Evolutionary conservation across 116 monocot species (phyloP).

Genomic region (Zostera marina): DNA sequence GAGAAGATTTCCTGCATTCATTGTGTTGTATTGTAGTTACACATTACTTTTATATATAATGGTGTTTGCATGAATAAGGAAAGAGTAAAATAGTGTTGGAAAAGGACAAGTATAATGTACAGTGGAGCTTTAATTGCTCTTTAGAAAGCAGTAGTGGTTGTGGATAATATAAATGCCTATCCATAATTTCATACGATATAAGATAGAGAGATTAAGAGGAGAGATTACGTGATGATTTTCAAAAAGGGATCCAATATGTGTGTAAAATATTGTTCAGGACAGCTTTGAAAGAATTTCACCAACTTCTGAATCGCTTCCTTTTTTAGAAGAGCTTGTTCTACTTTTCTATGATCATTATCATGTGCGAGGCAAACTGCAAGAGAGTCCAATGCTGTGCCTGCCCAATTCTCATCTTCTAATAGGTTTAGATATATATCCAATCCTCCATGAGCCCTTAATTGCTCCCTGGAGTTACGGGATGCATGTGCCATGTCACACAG

Average conservation of each 20-base stretch:
- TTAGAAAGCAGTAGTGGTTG: too few species aligned
- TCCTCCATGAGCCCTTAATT: constrained; percentile 81
- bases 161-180: too few species aligned
- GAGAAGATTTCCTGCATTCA: constrained; percentile 76
- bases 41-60: background rate
- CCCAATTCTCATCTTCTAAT: constrained; percentile 86
- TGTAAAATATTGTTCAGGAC: constrained; percentile 88
- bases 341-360: constrained; percentile 84
- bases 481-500: constrained; percentile 98
- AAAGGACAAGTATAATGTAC: too few species aligned
- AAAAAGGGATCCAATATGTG: constrained; percentile 90
- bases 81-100: too few species aligned
- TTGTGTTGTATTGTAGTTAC: background rate
- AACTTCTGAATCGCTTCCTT: constrained; percentile 93
- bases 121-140: too few species aligned
- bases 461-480: constrained; percentile 91
- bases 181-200: background rate
- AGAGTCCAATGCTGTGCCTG: constrained; percentile 78
- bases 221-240: constrained; percentile 80
- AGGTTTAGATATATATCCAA: constrained; percentile 85
- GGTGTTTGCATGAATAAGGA: too few species aligned
- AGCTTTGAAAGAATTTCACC: constrained; percentile 80
- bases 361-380: constrained; percentile 87
- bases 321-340: constrained; percentile 85
- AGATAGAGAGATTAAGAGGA: background rate